Evolutionary conservation across 768 basidiomycete species (phyloP), one percentile per base, ranked within the genome.

Genomic region (Sarcodon aspratus): DNA sequence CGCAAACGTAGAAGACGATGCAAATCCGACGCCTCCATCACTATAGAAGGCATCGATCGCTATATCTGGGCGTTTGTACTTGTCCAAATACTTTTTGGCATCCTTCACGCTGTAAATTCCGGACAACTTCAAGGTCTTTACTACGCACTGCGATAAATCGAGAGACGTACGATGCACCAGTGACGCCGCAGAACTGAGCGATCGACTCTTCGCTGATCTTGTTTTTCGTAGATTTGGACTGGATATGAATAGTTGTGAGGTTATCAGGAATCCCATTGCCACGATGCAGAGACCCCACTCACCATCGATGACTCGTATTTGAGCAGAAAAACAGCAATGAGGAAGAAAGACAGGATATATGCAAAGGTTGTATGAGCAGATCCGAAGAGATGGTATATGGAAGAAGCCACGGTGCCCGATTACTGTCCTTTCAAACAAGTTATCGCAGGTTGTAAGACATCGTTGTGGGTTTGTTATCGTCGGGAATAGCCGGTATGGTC

Each of bases 31-130:
- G 10, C 60, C 58, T 21, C 76, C 72, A 48, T 84, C 75, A 55
- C 74, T 78, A 65, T 76, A 85, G 61, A 71, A 90, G 1, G 82
- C 78, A 61, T 89, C 82, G 42, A 87, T 66, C 18, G 86, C 86
- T n/a, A 70, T 62, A 48, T 90, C 86, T 38, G 85, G 63, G 35
- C 79, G 75, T 55, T 78, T 80, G 66, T 85, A 71, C 55, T 78
- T 80, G 52, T 85, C 78, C 44, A 89, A 61, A 64, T 76, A 87
- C 58, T 76, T 76, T 55, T 65, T 77, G 9, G 85, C 87, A 51
- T 86, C 84, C 48, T 63, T 68, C 47, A 51, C 32, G 9, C 73
- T 73, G 45, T 36, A 49, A 48, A 38, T 21, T 44, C 3, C 37
- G 13, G 40, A 42, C 13, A 27, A 42, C 17, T 17, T 42, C 40